These are phyloP conservation scores for Hericium alpestre DNA, from an alignment of 768 basidiomycete genomes.

Conservation along the genomic window DNA sequence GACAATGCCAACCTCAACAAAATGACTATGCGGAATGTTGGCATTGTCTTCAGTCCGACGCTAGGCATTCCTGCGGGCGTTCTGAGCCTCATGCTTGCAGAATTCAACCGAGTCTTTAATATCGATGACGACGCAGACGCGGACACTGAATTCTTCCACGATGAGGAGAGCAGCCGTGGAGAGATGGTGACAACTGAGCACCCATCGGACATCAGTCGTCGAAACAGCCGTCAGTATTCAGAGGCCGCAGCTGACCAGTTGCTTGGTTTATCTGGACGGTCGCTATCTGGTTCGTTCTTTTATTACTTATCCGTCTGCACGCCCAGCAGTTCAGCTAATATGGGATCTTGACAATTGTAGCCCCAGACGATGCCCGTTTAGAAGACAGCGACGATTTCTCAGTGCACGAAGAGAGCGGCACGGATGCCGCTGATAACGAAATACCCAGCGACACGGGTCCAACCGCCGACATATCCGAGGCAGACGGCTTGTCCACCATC, in stretches of 20 bases:
- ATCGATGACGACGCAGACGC: constrained; percentile 36
- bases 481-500: constrained; percentile 9
- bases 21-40: constrained; percentile 98
- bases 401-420: constrained; percentile 62
- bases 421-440: constrained; percentile 54
- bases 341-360: neutral
- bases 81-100: constrained; percentile 87
- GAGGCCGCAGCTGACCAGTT: constrained; percentile 76
- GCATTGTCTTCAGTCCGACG: constrained; percentile 97
- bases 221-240: constrained; percentile 79
- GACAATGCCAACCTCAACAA: constrained; percentile 86
- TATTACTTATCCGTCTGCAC: neutral
- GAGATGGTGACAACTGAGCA: constrained; percentile 8
- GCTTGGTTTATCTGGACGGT: constrained; percentile 67
- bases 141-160: constrained; percentile 6
- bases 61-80: constrained; percentile 96
- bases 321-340: neutral
- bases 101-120: constrained; percentile 91
- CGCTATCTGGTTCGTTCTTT: constrained; percentile 45
- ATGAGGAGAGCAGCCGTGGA: constrained; percentile 6
- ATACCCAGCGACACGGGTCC: constrained; percentile 22
- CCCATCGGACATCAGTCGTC: constrained; percentile 37
- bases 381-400: constrained; percentile 63
- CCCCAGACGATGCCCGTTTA: constrained; percentile 40
- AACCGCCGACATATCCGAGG: constrained; percentile 25